These are phyloP conservation scores for Candida maesae DNA, from an alignment of 805 yeast species.

Conservation along the genomic window DNA sequence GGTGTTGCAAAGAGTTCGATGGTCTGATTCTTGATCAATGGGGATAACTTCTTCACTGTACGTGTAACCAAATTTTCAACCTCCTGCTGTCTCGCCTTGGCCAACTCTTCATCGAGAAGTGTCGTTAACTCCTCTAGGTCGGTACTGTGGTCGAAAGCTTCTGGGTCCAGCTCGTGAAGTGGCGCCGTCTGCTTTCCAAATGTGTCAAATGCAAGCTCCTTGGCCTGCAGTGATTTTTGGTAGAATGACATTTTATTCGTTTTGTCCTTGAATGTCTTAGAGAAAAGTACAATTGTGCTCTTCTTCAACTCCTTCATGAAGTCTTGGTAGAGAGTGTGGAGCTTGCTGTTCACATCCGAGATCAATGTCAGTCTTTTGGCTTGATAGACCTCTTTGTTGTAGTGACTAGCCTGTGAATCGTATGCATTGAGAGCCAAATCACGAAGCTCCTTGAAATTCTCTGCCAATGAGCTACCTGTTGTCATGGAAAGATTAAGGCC, in stretches of 20 bases:
- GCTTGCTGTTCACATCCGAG: slow-evolving; percentile 43
- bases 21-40: slow-evolving; percentile 47
- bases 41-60: slow-evolving; percentile 43
- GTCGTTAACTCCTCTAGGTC: slow-evolving; percentile 32
- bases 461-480: slow-evolving; percentile 35
- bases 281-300: slow-evolving; percentile 30
- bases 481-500: slow-evolving; percentile 15
- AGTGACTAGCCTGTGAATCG: slow-evolving; percentile 74
- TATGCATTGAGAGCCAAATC: slow-evolving; percentile 46
- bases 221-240: slow-evolving; percentile 31
- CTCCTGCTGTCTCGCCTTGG: slow-evolving; percentile 22
- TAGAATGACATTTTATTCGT: slow-evolving; percentile 30
- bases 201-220: slow-evolving; percentile 22
- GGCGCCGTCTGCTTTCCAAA: slow-evolving; percentile 17
- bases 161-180: slow-evolving; percentile 18
- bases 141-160: slow-evolving; percentile 27
- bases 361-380: slow-evolving; percentile 53
- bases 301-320: slow-evolving; percentile 38
- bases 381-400: slow-evolving; percentile 59
- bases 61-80: slow-evolving; percentile 35
- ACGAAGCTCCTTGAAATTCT: slow-evolving; percentile 40
- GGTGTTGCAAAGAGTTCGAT: slow-evolving; percentile 48
- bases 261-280: slow-evolving; percentile 25
- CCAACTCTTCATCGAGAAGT: slow-evolving; percentile 27
- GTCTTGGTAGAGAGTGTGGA: slow-evolving; percentile 40